Evolutionary conservation across 2,329 filamentous ascomycete genomes (phyloP), one percentile per base, ranked within the genome.

Genomic region (Aspergillus sojae): DNA sequence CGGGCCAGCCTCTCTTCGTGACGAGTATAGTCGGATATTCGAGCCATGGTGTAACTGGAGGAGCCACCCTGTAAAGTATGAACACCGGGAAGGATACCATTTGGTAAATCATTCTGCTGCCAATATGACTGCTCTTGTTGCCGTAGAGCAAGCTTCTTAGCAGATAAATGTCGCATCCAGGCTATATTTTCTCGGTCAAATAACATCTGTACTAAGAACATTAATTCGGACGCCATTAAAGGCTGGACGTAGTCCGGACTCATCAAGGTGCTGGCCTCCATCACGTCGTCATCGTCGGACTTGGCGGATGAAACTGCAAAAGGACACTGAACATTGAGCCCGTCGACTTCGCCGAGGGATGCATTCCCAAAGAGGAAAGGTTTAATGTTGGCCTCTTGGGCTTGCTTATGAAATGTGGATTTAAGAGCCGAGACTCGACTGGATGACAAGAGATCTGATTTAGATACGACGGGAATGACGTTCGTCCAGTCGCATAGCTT

Each of bases 211-310:
- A 96, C 86, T 1, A 98, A 82, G 10, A 80, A 77, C 5, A 77
- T 72, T 2, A 98, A 85, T 62, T 98, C 94, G 10, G 93, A 95
- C 0, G 86, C 79, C 3, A 91, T 79, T 5, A 97, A 83, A 1
- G 94, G 94, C 65, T 92, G 90, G 16, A 95, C 82, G 74, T 97
- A 98, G 71, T 95, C 91, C 1, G 94, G 90, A 61, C 89, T 93
- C 94, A 98, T 98, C 21, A 98, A 84, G 0, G 96, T 83, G 71
- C 93, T 97, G 21, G 94, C 94, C 75, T 98, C 94, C 89, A 98
- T 96, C 50, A 85, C 88, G 45, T 97, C 92, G 64, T 88, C 81
- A 71, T 97, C 93, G 26, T 86, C 86, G 1, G 85, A 87, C 28
- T 86, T 83, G 14, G 86, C 86, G 23, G 91, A 95, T 1, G 94